phyloP scores from a whole-genome alignment of 2,329 filamentous ascomycete species.

The Aspergillus sp. region DNA sequence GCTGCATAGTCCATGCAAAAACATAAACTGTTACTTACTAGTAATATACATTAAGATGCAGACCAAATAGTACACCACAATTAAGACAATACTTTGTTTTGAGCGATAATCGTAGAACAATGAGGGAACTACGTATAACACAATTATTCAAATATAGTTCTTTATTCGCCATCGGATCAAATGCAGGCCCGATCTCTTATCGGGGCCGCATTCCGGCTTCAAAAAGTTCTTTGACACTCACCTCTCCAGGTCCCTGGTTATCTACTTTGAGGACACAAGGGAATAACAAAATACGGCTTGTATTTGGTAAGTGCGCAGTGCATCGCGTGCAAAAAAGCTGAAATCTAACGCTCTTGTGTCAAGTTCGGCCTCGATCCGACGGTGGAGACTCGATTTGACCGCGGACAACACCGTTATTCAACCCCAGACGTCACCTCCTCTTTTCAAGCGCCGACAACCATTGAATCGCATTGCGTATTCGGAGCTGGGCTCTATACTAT shows the following conservation, averaged over 20 bases:
- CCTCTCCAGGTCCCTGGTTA: not conserved
- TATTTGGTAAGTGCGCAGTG: not conserved
- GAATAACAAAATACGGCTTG: not conserved
- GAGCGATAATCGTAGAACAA: not conserved
- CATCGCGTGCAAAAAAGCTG: not conserved
- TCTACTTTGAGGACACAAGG: not conserved
- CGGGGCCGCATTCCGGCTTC: slow-evolving; percentile 17
- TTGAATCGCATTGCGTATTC: slow-evolving; percentile 1
- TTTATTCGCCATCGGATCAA: slow-evolving; percentile 18
- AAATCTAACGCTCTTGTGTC: not conserved
- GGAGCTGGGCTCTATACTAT: slow-evolving; percentile 12
- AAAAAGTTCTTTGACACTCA: slow-evolving; percentile 15
- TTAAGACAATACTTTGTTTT: not conserved
- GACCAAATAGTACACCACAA: not conserved
- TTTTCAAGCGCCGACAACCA: not conserved
- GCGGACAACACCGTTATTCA: slow-evolving; percentile 11
- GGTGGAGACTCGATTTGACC: slow-evolving; percentile 8
- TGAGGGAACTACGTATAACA: not conserved
- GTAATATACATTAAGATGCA: not conserved
- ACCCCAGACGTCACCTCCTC: not conserved
- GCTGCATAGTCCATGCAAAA: not conserved
- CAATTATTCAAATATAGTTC: not conserved
- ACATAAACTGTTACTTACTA: not conserved
- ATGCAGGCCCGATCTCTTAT: slow-evolving; percentile 25
- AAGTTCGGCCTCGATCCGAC: slow-evolving; percentile 10